Conservation (phyloP, 2,329 filamentous ascomycete genomes). For the Sporothrix brunneoviolacea region DNA sequence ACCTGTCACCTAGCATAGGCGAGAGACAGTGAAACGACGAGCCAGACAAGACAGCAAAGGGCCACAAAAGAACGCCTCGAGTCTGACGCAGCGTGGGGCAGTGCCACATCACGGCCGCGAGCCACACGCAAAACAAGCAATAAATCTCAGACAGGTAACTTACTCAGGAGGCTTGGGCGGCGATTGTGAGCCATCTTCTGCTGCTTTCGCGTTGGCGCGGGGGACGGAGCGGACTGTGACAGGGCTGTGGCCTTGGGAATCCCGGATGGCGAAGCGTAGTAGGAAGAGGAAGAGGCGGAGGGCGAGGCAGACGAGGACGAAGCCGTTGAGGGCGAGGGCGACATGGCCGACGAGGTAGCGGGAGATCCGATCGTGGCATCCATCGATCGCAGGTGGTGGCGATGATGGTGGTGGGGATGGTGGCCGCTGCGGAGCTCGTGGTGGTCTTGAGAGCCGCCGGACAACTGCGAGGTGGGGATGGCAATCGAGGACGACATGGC, state of each 20-base stretch:
- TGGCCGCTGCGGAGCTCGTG: constrained; percentile 7
- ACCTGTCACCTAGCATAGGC: too few relatives aligned
- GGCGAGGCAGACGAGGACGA: constrained; percentile 23
- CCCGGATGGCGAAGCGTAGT: constrained; percentile 49
- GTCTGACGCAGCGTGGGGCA: too few relatives aligned
- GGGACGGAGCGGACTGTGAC: constrained; percentile 31
- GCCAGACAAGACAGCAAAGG: too few relatives aligned
- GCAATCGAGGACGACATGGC: constrained; percentile 63
- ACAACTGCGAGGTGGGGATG: constrained; percentile 45
- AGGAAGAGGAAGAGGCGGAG: constrained; percentile 37
- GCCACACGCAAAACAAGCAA: background rate
- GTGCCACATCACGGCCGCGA: too few relatives aligned
- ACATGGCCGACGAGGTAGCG: constrained; percentile 11
- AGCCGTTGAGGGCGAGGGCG: constrained; percentile 13
- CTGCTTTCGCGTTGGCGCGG: constrained; percentile 34
- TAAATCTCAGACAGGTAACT: constrained; percentile 20
- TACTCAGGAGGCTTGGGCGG: constrained; percentile 58
- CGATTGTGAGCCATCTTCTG: constrained; percentile 44
- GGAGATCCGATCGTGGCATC: constrained; percentile 10
- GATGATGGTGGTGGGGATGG: constrained; percentile 8
- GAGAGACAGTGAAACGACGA: too few relatives aligned
- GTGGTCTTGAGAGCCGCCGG: constrained; percentile 14
- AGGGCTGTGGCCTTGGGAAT: constrained; percentile 31
- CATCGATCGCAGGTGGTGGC: constrained; percentile 14
- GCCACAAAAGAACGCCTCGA: too few relatives aligned